Evolutionary conservation across 2,329 filamentous ascomycete species (phyloP), one percentile per base, ranked within the genome.

Genomic region (Emmonsia crescens): DNA sequence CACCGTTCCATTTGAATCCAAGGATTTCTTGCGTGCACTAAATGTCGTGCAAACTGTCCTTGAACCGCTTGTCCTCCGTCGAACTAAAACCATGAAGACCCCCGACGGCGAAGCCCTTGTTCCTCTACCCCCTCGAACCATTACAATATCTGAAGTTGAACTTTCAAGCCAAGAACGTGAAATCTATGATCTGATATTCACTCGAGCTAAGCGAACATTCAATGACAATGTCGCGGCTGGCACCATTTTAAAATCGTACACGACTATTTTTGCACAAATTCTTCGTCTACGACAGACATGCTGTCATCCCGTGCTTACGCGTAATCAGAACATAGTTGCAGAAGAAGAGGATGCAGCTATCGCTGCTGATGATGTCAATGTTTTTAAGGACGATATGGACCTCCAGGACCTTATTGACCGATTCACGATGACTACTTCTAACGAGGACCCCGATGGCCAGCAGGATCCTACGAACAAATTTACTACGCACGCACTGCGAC

Each of bases 31-130:
- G 67, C 87, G 92, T 4, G 94, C 94, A 0, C 80, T 99, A 8
- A 94, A 97, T 71, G 94, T 99, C 1, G 94, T 99, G 1, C 94
- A 99, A 72, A 99, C 93, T 0, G 93, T 99, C 0, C 78, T 99
- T 5, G 94, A 99, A 71, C 94, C 94, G 8, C 78, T 99, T n/a
- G 94, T 99, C 9, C 85, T 99, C 74, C 85, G 94, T 52, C 84
- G 94, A 64, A 99, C 94, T 0, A 99, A 99, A 73, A 92, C 96
- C 65, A 99, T 99, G 94, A 96, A 91, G 75, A 97, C 91, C 0
- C 93, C 94, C 0, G 85, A 89, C 60, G 94, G 94, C 10, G 81
- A 89, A 70, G 84, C 86, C 6, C 73, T 99, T 3, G 93, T 99
- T 0, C 85, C 89, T 0, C 77, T 99, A 6, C 94, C 94, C 2